A percentile compares a stretch with the other conserved stretches of the same genome.
These are phyloP conservation scores for Fusarium chaquense DNA, from an alignment of 2,329 filamentous ascomycete genomes.

Conservation along the genomic window DNA sequence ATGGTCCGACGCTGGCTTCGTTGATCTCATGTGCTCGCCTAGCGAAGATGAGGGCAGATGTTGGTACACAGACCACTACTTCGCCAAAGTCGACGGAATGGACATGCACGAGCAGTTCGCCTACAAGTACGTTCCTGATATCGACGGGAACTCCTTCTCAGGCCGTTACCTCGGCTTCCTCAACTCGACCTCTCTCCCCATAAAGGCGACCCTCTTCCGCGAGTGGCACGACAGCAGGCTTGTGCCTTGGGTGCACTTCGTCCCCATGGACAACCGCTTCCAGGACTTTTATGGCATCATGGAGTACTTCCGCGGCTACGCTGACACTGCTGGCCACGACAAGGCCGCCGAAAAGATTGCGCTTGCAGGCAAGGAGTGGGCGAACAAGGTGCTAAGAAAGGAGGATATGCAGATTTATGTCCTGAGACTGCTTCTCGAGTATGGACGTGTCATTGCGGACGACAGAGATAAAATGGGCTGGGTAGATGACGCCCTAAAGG, in stretches of 20 bases:
- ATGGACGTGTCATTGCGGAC: slow-evolving; percentile 67
- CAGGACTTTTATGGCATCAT: slow-evolving; percentile 78
- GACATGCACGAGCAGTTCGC: slow-evolving; percentile 66
- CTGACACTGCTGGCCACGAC: slow-evolving; percentile 63
- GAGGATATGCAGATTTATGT: slow-evolving; percentile 82
- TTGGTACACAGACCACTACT: slow-evolving; percentile 63
- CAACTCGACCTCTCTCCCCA: slow-evolving; percentile 74
- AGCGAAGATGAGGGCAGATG: slow-evolving; percentile 56
- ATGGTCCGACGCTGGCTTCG: slow-evolving; percentile 65
- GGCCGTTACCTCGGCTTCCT: slow-evolving; percentile 78
- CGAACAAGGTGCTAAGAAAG: slow-evolving; percentile 72
- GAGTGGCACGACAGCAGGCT: slow-evolving; percentile 86
- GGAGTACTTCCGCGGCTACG: slow-evolving; percentile 78
- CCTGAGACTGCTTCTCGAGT: slow-evolving; percentile 72
- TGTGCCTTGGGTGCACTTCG: slow-evolving; percentile 82
- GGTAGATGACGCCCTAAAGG: slow-evolving; percentile 61
- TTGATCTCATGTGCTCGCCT: slow-evolving; percentile 65
- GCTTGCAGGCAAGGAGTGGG: slow-evolving; percentile 74
- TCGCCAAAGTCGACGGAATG: slow-evolving; percentile 54
- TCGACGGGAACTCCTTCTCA: slow-evolving; percentile 80
- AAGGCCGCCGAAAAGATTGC: slow-evolving; percentile 73
- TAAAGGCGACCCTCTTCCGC: slow-evolving; percentile 82
- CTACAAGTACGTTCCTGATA: slow-evolving; percentile 78
- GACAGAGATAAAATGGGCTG: slow-evolving; percentile 66
- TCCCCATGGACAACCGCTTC: slow-evolving; percentile 82